Evolutionary conservation across 495 filamentous ascomycete species (phyloP).

Genomic region (Penicillium pulvis): DNA sequence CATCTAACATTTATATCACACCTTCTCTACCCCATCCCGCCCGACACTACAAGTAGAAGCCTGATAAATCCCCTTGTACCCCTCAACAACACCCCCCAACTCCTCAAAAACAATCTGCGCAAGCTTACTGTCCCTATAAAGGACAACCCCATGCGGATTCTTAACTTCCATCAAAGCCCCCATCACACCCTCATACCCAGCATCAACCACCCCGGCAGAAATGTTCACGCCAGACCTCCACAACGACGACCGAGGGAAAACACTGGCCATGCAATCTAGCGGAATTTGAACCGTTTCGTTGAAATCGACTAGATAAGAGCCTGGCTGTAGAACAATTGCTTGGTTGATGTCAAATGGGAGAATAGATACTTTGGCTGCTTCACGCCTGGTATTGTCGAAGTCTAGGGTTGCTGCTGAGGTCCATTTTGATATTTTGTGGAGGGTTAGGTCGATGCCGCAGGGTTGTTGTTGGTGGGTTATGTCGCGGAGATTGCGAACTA

Average conservation of each 20-base stretch:
- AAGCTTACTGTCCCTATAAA: slow-evolving; percentile 39
- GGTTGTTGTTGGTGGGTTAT: slow-evolving; percentile 40
- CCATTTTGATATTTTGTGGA: slow-evolving; percentile 36
- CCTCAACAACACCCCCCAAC: slow-evolving; percentile 36
- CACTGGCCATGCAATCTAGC: slow-evolving; percentile 38
- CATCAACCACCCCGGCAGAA: slow-evolving; percentile 46
- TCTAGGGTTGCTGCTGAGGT: slow-evolving; percentile 44
- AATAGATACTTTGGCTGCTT: slow-evolving; percentile 26
- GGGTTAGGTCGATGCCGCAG: slow-evolving; percentile 46
- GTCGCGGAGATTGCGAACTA: slow-evolving; percentile 36
- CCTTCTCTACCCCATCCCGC: slow-evolving; percentile 16
- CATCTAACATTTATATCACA: not conserved
- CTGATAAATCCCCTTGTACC: slow-evolving; percentile 49
- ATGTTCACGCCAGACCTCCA: slow-evolving; percentile 43
- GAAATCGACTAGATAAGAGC: slow-evolving; percentile 49
- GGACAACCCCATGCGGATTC: slow-evolving; percentile 38
- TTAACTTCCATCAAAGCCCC: slow-evolving; percentile 45
- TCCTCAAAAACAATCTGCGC: slow-evolving; percentile 47
- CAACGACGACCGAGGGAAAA: slow-evolving; percentile 43
- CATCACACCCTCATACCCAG: slow-evolving; percentile 49
- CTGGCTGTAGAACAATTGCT: slow-evolving; percentile 11
- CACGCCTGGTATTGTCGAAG: slow-evolving; percentile 44
- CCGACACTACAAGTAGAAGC: slow-evolving; percentile 30
- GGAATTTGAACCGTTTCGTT: slow-evolving; percentile 48
- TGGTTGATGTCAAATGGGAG: not conserved